Evolutionary conservation across 2,329 filamentous ascomycete species (phyloP), one percentile per base, ranked within the genome.

Genomic region (Salinomyces thailandicus): DNA sequence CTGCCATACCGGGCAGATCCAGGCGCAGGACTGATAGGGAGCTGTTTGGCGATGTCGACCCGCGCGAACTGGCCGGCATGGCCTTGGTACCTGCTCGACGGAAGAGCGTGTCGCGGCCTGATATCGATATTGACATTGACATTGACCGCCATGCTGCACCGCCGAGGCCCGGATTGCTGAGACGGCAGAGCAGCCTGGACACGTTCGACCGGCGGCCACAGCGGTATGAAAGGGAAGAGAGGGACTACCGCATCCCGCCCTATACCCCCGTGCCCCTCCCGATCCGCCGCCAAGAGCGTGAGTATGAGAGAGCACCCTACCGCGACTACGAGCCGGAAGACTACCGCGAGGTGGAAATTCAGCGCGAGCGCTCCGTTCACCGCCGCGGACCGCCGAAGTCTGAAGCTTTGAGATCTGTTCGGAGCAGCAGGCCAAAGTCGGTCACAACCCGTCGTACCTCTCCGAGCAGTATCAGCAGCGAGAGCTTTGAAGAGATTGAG

Each of bases 111-210:
- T 39, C 42, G 20, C 42, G 49, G 19, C 67, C 68, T 39, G 76
- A 79, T 44, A 58, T 69, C 34, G 69, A 70, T 18, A 44, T 47
- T 16, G 47, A 51, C 27, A 34, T 43, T 35, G 47, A 51, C 27
- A 34, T 43, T 35, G 38, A 35, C 14, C 36, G 42, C 33, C 36
- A 36, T 31, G 72, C 71, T 2, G 62, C 68, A 29, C 64, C 66
- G 31, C 69, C 71, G 20, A 72, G 81, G 31, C 86, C 85, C 2
- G 68, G 69, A 18, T 70, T 87, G 45, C 54, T 91, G 34, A 75
- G 87, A 39, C 76, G 87, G 29, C 86, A 93, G 58, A 93, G 85
- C 11, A 93, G 85, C 35, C 69, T 94, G 26, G 87, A 94, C 58
- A 93, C 83, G 0, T 94, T 85, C 55, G 87, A 95, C 60, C 78